Evolutionary conservation across 257 asterid species (phyloP), one percentile per base, ranked within the genome.

Genomic region (Orobanche coerulescens): DNA sequence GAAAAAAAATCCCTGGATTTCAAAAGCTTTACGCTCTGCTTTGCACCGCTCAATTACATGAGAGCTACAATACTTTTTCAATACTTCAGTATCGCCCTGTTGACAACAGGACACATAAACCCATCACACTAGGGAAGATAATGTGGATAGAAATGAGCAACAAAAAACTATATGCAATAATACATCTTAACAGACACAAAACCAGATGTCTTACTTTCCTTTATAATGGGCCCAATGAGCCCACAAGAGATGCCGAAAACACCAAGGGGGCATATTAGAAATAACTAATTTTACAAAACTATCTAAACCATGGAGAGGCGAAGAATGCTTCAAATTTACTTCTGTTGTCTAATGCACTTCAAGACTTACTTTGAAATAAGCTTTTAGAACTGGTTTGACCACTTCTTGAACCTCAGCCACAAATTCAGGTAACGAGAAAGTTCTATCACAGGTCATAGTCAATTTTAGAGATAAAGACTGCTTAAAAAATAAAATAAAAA

Each of bases 331-430:
- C 67, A 62, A 31, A 14, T 25, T 53, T 18, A 19, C 36, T 54
- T 2, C 6, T 60, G 34, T 24, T 34, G 39, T 19, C 30, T 7
- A 48, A 31, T 51, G 64, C 33, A 63, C 48, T 62, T 56, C 34
- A 67, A 68, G 34, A 71, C 84, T 77, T 80, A 85, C 99, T 77
- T 93, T 90, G 70, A 75, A 83, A 77, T 89, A 89, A 64, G 99
- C 97, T 25, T 26, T 73, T 65, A 93, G 90, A 42, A 93, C 96
- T 60, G 99, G 99, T 76, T 73, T 85, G 66, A 93, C 71, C 68
- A 82, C 91, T 57, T 89, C 95, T 81, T 93, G 97, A 73, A 90
- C 92, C 78, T 93, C 99, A 59, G 97, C 75, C 51, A 89, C 96
- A 77, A 93, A 93, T 13, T 93, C 99, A 0, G 99, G 96, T 61